Evolutionary conservation across 148 eudicot genomes (phyloP).

Genomic region (Simmondsia chinensis): DNA sequence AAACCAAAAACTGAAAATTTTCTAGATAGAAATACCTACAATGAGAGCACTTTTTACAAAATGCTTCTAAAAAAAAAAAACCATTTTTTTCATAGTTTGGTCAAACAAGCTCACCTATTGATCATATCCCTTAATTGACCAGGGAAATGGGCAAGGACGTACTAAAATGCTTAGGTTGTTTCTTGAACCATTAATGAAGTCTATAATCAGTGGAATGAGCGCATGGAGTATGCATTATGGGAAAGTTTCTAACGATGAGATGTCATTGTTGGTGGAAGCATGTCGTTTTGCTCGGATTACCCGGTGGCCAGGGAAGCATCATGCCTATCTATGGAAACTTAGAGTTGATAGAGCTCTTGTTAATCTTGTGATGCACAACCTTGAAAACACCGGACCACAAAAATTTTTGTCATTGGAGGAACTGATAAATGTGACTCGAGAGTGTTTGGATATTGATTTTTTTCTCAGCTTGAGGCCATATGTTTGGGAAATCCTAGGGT

Average conservation of each 20-base stretch:
- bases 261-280: constrained; percentile 40
- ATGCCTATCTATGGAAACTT: constrained; percentile 54
- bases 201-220: constrained; percentile 41
- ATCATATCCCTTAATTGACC: constrained; percentile 16
- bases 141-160: constrained; percentile 51
- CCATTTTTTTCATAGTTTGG: too few species aligned
- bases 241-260: constrained; percentile 26
- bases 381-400: constrained; percentile 14
- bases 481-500: constrained; percentile 77
- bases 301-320: constrained; percentile 75
- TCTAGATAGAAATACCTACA: too few species aligned
- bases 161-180: constrained; percentile 35
- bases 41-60: too few species aligned
- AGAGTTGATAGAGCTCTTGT: constrained; percentile 47
- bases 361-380: constrained; percentile 36
- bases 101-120: too few species aligned
- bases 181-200: constrained; percentile 44
- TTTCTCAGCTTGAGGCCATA: constrained; percentile 38
- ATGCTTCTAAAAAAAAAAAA: too few species aligned
- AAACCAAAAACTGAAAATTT: too few species aligned
- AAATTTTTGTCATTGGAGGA: constrained; percentile 31
- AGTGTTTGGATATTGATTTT: constrained; percentile 27
- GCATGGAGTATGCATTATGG: constrained; percentile 20
- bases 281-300: constrained; percentile 66
- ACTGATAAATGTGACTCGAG: constrained; percentile 31